Evolutionary conservation across 2,329 filamentous ascomycete species (phyloP), one percentile per base, ranked within the genome.

Genomic region (Cladosporium phlei): DNA sequence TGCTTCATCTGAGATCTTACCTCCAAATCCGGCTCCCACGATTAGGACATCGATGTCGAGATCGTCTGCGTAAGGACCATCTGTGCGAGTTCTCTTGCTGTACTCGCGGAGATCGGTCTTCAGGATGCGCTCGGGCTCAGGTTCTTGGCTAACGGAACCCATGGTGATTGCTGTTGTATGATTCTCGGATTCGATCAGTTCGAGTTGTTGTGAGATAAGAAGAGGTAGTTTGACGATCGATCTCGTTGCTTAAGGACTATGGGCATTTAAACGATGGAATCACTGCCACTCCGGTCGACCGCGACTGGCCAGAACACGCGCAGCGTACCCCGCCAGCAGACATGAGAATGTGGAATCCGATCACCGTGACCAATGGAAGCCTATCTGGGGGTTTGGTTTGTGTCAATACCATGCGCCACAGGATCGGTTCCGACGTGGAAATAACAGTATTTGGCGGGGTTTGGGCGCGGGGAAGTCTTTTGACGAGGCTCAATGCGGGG

Each of bases 21-120:
- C 69, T 17, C 67, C 65, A 44, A 71, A 71, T 0, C 69, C 69
- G 24, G 68, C 69, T 27, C 69, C 69, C 11, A 72, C 66, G 17
- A 61, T 52, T 19, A 61, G 22, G 9, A 57, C 59, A 46, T 62
- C 60, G 30, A 59, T 39, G n/a, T 59, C 56, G 10, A 64, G 53
- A 10, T 58, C 50, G 28, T 62, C 59, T 19, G 57, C 55, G 27
- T 61, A 61, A 10, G 52, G 53, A 3, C 55, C 55, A 33, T 55
- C 53, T 3, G 42, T 39, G n/a, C 49, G 49, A 12, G 50, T 38
- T 37, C 53, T 50, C 4, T 52, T 51, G 20, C 53, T 52, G 46
- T 57, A 58, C 35, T 58, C 55, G 25, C 43, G 42, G 7, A 58
- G 51, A 21, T 58, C 56, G 16, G 55, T 58, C 49, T 58, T 58